phyloP scores from a whole-genome alignment of 768 basidiomycete species.

The Filobasidium floriforme region DNA sequence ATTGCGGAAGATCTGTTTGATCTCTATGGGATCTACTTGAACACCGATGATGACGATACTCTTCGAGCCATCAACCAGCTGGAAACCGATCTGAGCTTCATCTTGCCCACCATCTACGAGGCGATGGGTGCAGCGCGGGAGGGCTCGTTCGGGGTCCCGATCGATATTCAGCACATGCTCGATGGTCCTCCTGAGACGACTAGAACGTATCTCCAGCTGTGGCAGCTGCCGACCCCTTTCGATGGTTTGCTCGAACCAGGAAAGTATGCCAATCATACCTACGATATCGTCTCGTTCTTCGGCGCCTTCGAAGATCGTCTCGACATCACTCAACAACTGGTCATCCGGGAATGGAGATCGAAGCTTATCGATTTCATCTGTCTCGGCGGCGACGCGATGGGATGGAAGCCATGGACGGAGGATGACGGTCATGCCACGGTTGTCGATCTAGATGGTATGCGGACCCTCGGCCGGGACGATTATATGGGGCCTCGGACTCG shows the following conservation, averaged over 20 bases:
- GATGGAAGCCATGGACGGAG: constrained; percentile 4
- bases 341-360: constrained; percentile 7
- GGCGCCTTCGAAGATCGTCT: constrained; percentile 13
- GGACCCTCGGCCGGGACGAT: not conserved
- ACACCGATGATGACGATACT: constrained; percentile 1
- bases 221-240: constrained; percentile 10
- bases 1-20: constrained; percentile 2
- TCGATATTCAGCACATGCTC: not conserved
- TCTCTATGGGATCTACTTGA: constrained; percentile 5
- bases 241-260: not conserved
- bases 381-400: not conserved
- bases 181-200: not conserved
- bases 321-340: not conserved
- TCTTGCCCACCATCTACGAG: constrained; percentile 7
- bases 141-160: no score
- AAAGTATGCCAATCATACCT: constrained; percentile 15
- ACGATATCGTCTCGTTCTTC: constrained; percentile 14
- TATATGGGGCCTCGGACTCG: not conserved
- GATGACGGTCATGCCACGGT: not conserved
- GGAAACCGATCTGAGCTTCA: constrained; percentile 14
- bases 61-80: constrained; percentile 10
- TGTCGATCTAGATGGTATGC: not conserved
- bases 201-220: constrained; percentile 11
- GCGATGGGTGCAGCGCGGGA: not conserved
- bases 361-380: constrained; percentile 7